Evolutionary conservation across 805 yeast genomes (phyloP).

Genomic region (Candida rishiriensis): DNA sequence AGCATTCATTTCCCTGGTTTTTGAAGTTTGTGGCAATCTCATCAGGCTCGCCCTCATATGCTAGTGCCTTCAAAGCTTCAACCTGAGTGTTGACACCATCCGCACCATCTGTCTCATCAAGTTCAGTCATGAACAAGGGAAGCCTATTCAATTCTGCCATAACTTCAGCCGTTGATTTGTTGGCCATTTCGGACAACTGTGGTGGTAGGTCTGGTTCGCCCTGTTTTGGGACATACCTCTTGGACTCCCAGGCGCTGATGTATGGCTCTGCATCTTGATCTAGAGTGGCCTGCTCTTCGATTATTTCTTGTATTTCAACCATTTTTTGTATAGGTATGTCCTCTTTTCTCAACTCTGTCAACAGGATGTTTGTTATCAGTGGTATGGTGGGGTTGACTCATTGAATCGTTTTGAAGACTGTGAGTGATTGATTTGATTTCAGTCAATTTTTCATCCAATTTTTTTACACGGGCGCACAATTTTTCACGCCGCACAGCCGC

Average conservation of each 20-base stretch:
- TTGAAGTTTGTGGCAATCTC: conserved; percentile 89
- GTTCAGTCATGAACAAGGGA: conserved; percentile 91
- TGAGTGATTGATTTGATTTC: no score
- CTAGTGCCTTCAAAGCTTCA: conserved; percentile 87
- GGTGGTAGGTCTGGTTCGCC: conserved; percentile 80
- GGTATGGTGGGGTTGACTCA: no score
- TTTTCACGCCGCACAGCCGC: no score
- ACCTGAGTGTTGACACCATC: conserved; percentile 71
- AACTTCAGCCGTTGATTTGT: conserved; percentile 71
- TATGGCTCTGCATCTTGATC: conserved; percentile 12
- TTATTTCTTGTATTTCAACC: conserved; percentile 29
- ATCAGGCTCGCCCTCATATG: conserved; percentile 92
- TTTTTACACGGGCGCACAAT: no score
- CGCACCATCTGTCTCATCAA: conserved; percentile 71
- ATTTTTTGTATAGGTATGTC: conserved; percentile 9
- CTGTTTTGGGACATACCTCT: conserved; percentile 27
- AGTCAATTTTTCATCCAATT: no score
- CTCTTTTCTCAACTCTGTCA: no score
- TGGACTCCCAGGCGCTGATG: conserved; percentile 31
- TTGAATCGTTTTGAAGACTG: no score
- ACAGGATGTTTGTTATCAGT: no score
- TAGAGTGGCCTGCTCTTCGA: conserved; percentile 8
- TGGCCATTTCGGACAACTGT: conserved; percentile 59
- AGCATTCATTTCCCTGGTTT: conserved; percentile 89
- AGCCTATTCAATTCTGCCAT: conserved; percentile 71